These are phyloP conservation scores for Dittrichia graveolens DNA, from an alignment of 129 eudicot species.

Conservation along the genomic window DNA sequence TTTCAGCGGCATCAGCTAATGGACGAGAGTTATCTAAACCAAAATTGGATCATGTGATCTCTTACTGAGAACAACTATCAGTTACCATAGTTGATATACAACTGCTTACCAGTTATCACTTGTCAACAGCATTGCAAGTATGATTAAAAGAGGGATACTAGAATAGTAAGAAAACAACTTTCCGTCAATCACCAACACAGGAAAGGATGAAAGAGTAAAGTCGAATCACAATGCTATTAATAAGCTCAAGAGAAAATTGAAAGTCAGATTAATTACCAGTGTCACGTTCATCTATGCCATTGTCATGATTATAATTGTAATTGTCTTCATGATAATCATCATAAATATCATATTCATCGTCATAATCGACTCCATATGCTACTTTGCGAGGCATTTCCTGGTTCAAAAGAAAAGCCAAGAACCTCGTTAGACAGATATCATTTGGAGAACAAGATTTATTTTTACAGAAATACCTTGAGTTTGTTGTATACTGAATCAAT, in stretches of 20 bases:
- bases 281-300: constrained; percentile 37
- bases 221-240: constrained; percentile 6
- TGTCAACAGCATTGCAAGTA: neutral
- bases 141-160: neutral
- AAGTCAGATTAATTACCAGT: constrained; percentile 43
- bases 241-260: constrained; percentile 22
- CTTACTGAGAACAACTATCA: neutral
- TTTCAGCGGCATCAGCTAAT: too few relatives aligned
- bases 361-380: constrained; percentile 58
- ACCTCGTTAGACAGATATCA: constrained; percentile 4
- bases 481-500: constrained; percentile 23
- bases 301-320: constrained; percentile 43
- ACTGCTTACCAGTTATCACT: neutral
- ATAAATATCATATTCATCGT: constrained; percentile 60
- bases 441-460: neutral
- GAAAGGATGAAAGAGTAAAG: constrained; percentile 9
- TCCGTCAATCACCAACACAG: neutral
- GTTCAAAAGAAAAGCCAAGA: constrained; percentile 9
- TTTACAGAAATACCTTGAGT: constrained; percentile 22
- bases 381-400: constrained; percentile 83
- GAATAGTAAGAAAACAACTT: constrained; percentile 14
- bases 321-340: constrained; percentile 58
- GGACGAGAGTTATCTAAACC: too few relatives aligned
- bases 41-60: too few relatives aligned
- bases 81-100: neutral